Evolutionary conservation across 306 rosid species (phyloP), one percentile per base, ranked within the genome.

Genomic region (Vigna reflexopilosa): DNA sequence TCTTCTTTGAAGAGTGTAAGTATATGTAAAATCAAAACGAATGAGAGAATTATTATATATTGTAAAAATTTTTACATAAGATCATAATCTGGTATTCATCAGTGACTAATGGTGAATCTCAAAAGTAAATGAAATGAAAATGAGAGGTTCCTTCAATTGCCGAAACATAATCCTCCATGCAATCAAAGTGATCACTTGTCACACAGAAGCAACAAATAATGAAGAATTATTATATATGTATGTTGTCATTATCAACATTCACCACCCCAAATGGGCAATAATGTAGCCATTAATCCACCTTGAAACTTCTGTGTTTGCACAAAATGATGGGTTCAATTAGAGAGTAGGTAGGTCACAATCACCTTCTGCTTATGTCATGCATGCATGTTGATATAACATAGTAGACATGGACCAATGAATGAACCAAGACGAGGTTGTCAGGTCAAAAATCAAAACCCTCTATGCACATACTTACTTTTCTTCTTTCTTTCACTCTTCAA

Each of bases 341-440:
- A 26, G 64, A 57, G 24, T 11, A 19, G 52, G n/a, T 4, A 50
- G n/a, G 65, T 58, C 65, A 58, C 65, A 58, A 58, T 57, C 66
- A 59, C 2, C 2, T 28, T 28, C 4, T 26, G 9, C 12, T 6
- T 12, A 55, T 28, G 40, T 28, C 40, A 28, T 59, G 66, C 66
- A 59, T 59, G 66, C 40, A 28, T 59, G 42, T 40, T 40, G 44
- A 40, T 40, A 40, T 40, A 40, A 40, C 45, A 40, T 2, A 9
- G 45, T 40, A 40, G 45, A 40, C 42, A 59, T 2, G 6, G 17
- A 26, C 19, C 67, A 14, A 2, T 24, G 16, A 28, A 36, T 36
- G 8, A 55, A 55, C 10, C 6, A 36, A 36, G 42, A 36, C 42
- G 9, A 5, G 42, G 42, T 36, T 36, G 42, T 36, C 2, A 36